Conservation (phyloP, 2,329 filamentous ascomycete species). For the Aspergillus novofumigatus region DNA sequence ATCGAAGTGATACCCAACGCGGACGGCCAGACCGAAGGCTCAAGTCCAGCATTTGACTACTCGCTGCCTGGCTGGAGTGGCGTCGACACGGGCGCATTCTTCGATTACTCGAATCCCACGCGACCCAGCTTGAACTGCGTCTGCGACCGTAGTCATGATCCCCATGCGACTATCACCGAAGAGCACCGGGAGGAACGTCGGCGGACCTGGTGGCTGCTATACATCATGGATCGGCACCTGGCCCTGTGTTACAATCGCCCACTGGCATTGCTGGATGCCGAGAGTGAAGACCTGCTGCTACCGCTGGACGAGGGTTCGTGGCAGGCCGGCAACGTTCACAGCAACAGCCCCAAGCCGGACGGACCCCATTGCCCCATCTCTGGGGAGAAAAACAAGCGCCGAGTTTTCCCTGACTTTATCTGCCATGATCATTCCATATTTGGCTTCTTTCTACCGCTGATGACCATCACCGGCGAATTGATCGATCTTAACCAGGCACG, state of each 20-base stretch:
- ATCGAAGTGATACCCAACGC: constrained; percentile 44
- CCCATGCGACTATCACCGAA: constrained; percentile 52
- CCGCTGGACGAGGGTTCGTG: constrained; percentile 85
- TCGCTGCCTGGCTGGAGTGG: constrained; percentile 27
- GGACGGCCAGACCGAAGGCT: constrained; percentile 27
- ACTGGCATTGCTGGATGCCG: constrained; percentile 78
- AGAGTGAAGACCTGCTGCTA: constrained; percentile 77
- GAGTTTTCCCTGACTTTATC: constrained; percentile 72
- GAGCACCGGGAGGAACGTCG: constrained; percentile 87
- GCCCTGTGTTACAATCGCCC: constrained; percentile 90
- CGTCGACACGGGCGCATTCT: constrained; percentile 51
- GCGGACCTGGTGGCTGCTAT: constrained; percentile 90
- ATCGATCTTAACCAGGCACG: constrained; percentile 85
- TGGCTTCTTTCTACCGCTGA: constrained; percentile 87
- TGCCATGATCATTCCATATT: constrained; percentile 86
- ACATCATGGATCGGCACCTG: constrained; percentile 85
- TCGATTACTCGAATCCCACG: constrained; percentile 38
- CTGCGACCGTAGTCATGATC: constrained; percentile 25
- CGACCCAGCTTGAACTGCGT: constrained; percentile 34
- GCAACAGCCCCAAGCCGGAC: constrained; percentile 41
- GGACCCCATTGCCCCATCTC: constrained; percentile 33
- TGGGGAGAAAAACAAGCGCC: constrained; percentile 43
- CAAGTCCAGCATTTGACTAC: constrained; percentile 32
- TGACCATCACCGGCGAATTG: constrained; percentile 89
- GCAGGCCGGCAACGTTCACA: constrained; percentile 76